Evolutionary conservation across 1,284 basidiomycete genomes (phyloP), one percentile per base, ranked within the genome.

Genomic region (Ustilago crameri): DNA sequence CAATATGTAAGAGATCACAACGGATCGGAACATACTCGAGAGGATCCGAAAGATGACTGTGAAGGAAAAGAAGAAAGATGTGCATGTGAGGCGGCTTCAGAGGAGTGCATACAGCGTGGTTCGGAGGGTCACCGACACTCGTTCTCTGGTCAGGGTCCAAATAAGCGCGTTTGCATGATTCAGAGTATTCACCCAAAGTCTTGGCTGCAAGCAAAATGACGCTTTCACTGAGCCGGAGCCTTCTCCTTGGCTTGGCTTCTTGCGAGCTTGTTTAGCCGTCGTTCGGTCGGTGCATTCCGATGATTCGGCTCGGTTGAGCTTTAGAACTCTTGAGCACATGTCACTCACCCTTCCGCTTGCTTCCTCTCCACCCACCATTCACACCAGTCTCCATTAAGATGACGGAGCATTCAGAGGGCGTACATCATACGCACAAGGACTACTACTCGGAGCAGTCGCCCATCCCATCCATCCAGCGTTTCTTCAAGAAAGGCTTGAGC

Each of bases 381-480:
- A 7, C 30, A 30, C 5, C 30, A 30, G 30, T 12, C 12, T 12
- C 30, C 12, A 5, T 30, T 12, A 30, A 30, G 7, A 30, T 30
- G 12, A 63, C 51, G 48, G 14, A 34, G 23, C 10, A 9, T 27
- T 17, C 45, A 10, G 23, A 42, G 2, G 59, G 60, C 22, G 43
- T 56, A 15, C 68, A 71, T 7, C 64, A 56, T 26, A 52, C 7
- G 12, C 61, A 64, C 18, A 45, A 46, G n/a, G 74, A 76, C 46
- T 57, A 68, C 44, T 76, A 74, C 43, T 57, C 51, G 7, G 54
- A 63, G 22, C 42, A 42, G 27, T 53, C 54, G 17, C 74, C 74
- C 17, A 64, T 76, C 24, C 74, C 74, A 10, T 64, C 63, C 18
- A 58, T 76, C 20, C 70, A 76, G 49, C 34, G 74, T 2, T 76